A percentile compares a stretch with the other conserved stretches of the same genome.
Conservation (phyloP, 139 green algal genomes). For the Dunaliella sp. region DNA sequence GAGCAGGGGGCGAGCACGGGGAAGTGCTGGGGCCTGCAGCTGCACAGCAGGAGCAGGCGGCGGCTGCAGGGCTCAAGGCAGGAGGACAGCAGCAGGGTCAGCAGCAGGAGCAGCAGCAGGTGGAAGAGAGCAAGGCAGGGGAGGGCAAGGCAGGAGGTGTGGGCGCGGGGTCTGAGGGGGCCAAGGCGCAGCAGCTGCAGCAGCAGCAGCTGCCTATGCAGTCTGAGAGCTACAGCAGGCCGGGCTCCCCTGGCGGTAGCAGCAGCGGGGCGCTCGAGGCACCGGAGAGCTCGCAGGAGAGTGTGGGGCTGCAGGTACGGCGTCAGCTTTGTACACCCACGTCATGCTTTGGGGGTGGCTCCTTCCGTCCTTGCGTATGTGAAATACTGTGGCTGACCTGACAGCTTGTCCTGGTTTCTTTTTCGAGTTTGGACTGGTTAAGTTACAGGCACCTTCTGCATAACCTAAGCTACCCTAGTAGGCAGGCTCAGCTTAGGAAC, state of each 20-base stretch:
- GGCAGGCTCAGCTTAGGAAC: too few species aligned
- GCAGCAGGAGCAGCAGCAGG: neutral
- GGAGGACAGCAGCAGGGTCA: neutral
- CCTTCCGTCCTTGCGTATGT: too few species aligned
- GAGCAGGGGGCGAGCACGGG: neutral
- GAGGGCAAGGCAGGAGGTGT: neutral
- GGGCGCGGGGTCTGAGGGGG: neutral
- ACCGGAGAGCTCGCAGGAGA: conserved; percentile 7
- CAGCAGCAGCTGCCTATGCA: neutral
- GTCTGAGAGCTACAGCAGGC: neutral
- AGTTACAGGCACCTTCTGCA: too few species aligned
- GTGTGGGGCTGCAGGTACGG: neutral
- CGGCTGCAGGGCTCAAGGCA: neutral
- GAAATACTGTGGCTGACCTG: too few species aligned
- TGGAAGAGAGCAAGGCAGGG: neutral
- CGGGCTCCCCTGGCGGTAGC: neutral
- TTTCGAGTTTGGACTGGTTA: too few species aligned
- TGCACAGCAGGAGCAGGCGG: neutral
- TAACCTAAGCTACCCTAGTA: too few species aligned
- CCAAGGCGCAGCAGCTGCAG: neutral
- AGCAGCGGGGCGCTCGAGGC: conserved; percentile 16
- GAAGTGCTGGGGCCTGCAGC: neutral
- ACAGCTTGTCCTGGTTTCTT: too few species aligned
- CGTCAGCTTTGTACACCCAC: too few species aligned
- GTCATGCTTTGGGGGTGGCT: too few species aligned